Base-by-base conservation (phyloP, 495 filamentous ascomycete genomes). In the Aeminium ludgeri region DNA sequence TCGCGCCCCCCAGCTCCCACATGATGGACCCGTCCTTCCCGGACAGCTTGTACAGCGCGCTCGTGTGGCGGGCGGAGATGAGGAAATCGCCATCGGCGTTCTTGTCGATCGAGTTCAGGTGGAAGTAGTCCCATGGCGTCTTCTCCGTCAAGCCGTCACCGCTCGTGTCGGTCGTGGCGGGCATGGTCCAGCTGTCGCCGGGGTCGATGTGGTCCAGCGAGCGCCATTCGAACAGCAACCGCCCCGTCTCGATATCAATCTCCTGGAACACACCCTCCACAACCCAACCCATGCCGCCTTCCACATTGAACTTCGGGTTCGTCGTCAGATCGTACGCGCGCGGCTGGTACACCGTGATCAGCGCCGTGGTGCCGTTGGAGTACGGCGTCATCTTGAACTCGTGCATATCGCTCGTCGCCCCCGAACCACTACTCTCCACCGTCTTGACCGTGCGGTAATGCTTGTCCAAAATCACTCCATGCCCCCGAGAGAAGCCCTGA, bases 51-150 rank as follows among this genome's bases (percentile, higher is more conserved):
- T 71, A 72, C 36, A 78, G 63, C 20, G 68, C 61, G 50, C 65
- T 67, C 1, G 66, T 67, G 49, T 76, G 67, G 4, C 74, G 68
- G 6, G 68, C 68, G 1, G 72, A 76, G 19, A 76, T 67, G 30
- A 76, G 50, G 49, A 76, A 76, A 54, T 73, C 67, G 5, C 72
- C 70, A 3, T 66, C 63, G 0, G 33, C 32, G 50, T 72, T 66
- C 53, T 73, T 74, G 49, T 76, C 72, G 38, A 78, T 61, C 15
- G 69, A 72, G 54, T 76, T 75, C 56, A 78, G 71, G 54, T 75
- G 72, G 59, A 76, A 76, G 53, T 70, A 76, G 53, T 78, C 71
- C 67, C 68, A 76, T 3, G 73, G 66, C 44, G 67, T 53, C 41
- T 50, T 52, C 31, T 60, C 54, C 33, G 59, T 49, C 51, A 65